Percentiles rank a stretch among this genome's conserved stretches.
Evolutionary conservation across 306 rosid genomes (phyloP).

Genomic region (Abrus precatorius): DNA sequence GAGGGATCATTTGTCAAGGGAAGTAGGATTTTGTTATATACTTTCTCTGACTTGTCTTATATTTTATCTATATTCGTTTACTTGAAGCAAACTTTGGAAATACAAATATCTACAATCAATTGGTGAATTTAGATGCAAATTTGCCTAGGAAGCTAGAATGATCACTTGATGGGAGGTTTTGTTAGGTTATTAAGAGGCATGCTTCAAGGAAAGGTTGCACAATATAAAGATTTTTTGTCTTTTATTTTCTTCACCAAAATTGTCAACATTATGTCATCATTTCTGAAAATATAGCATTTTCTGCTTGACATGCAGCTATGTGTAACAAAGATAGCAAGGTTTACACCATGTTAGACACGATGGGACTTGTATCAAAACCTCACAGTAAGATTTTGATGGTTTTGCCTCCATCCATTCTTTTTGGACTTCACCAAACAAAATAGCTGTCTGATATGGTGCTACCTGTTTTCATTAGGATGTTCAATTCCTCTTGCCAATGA

Average conservation of each 20-base stretch:
- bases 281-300: conserved; percentile 46
- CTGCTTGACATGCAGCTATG: conserved; percentile 72
- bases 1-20: conserved; percentile 26
- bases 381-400: conserved; percentile 76
- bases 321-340: conserved; percentile 94
- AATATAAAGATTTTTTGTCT: conserved; percentile 18
- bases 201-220: conserved; percentile 38
- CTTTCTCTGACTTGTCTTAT: not conserved
- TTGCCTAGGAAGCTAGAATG: conserved; percentile 37
- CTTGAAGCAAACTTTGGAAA: conserved; percentile 24
- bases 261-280: not conserved
- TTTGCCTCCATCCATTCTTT: conserved; percentile 29
- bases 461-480: conserved; percentile 66
- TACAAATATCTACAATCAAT: conserved; percentile 23
- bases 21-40: not conserved
- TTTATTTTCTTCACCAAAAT: conserved; percentile 32
- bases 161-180: conserved; percentile 31
- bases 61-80: conserved; percentile 27
- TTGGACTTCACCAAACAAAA: conserved; percentile 37
- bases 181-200: conserved; percentile 34
- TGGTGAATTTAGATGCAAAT: conserved; percentile 33
- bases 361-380: conserved; percentile 70
- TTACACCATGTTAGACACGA: conserved; percentile 70
- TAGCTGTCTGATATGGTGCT: conserved; percentile 48
- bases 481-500: conserved; percentile 75